phyloP scores from a whole-genome alignment of 371 early-diverging fungal genomes.

The Mortierella sp. region DNA sequence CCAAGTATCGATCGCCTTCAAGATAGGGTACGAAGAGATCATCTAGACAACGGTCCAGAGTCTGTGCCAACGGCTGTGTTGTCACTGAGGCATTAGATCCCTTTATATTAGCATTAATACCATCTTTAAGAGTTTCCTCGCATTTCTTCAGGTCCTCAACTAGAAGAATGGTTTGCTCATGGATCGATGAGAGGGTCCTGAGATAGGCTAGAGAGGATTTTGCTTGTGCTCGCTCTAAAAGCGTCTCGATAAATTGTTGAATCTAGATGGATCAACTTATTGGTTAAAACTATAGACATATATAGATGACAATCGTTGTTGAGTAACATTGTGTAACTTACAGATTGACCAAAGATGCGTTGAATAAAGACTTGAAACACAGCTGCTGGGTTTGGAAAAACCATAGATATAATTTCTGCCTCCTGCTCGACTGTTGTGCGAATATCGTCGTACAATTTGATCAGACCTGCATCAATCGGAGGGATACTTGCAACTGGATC shows the following conservation, averaged over 20 bases:
- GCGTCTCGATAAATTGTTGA: slow-evolving; percentile 87
- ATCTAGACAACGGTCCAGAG: slow-evolving; percentile 89
- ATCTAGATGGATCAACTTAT: slow-evolving; percentile 61
- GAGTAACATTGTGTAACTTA: slow-evolving; percentile 55
- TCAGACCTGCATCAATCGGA: slow-evolving; percentile 81
- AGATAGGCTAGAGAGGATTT: slow-evolving; percentile 84
- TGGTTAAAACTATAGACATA: not conserved
- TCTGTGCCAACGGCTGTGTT: slow-evolving; percentile 63
- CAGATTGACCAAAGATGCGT: slow-evolving; percentile 95
- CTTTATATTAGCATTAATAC: slow-evolving; percentile 53
- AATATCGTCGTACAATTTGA: slow-evolving; percentile 86
- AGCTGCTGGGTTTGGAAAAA: slow-evolving; percentile 92
- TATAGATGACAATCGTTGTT: not conserved
- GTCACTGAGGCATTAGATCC: slow-evolving; percentile 62
- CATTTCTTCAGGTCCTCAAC: slow-evolving; percentile 78
- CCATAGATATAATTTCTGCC: slow-evolving; percentile 88
- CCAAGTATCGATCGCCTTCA: slow-evolving; percentile 89
- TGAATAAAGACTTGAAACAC: slow-evolving; percentile 95
- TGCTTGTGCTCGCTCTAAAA: slow-evolving; percentile 77
- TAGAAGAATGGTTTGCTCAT: slow-evolving; percentile 80
- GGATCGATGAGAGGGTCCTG: slow-evolving; percentile 80
- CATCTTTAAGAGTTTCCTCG: slow-evolving; percentile 56
- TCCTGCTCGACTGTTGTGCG: slow-evolving; percentile 84
- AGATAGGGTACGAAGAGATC: slow-evolving; percentile 96
- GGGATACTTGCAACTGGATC: slow-evolving; percentile 72